Evolutionary conservation across 805 yeast genomes (phyloP).

Genomic region (Lipomyces anomalus): DNA sequence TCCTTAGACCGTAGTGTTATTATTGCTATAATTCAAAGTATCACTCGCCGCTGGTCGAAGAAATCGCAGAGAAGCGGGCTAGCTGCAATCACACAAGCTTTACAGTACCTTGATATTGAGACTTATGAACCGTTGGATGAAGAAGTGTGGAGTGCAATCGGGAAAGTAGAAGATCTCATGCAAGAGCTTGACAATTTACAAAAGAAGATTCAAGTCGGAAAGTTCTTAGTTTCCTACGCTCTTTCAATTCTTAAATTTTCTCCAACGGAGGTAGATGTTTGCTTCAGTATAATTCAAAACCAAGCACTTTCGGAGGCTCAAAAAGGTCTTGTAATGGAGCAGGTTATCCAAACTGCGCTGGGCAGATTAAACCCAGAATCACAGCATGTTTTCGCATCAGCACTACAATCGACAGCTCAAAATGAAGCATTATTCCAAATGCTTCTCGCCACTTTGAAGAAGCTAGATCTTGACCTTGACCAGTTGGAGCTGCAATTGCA

Average conservation of each 20-base stretch:
- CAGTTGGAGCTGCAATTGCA: slow-evolving; percentile 24
- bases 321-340: slow-evolving; percentile 2
- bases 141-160: slow-evolving; percentile 18
- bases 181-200: slow-evolving; percentile 27
- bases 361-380: too few species aligned
- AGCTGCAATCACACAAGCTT: slow-evolving; percentile 18
- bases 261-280: slow-evolving; percentile 29
- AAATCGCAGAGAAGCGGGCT: slow-evolving; percentile 15
- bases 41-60: slow-evolving; percentile 41
- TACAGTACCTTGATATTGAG: slow-evolving; percentile 18
- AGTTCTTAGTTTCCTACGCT: slow-evolving; percentile 42
- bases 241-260: slow-evolving; percentile 43
- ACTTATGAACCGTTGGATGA: slow-evolving; percentile 20
- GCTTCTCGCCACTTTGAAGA: slow-evolving; percentile 19
- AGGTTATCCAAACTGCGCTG: slow-evolving; percentile 5
- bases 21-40: slow-evolving; percentile 56
- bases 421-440: slow-evolving; percentile 5
- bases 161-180: slow-evolving; percentile 24
- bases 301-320: slow-evolving; percentile 6
- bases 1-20: slow-evolving; percentile 53
- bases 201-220: slow-evolving; percentile 34
- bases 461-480: slow-evolving; percentile 21
- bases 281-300: slow-evolving; percentile 6
- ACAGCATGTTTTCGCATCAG: too few species aligned
- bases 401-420: not conserved